Evolutionary conservation across 495 filamentous ascomycete genomes (phyloP).

Genomic region (Beverwykella pulmonaria): DNA sequence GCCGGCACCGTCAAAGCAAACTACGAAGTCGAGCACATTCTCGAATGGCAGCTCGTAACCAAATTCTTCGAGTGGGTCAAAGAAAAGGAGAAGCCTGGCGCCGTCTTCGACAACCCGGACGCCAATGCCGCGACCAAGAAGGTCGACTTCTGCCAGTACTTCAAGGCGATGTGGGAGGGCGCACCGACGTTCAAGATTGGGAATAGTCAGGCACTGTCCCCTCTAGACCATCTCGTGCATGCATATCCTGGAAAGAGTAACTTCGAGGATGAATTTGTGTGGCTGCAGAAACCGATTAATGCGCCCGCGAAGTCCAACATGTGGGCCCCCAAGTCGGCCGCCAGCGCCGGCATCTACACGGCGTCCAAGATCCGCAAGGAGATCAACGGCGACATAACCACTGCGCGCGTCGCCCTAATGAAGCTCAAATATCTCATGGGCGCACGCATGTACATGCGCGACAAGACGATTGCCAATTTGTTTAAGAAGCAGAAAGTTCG

Average conservation of each 20-base stretch:
- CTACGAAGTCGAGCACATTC: background rate
- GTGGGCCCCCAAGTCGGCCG: too few species aligned
- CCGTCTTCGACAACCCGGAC: background rate
- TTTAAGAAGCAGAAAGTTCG: too few species aligned
- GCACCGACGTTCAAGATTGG: background rate
- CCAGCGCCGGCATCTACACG: too few species aligned
- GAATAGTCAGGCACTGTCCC: background rate
- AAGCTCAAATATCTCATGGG: too few species aligned
- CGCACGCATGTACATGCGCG: too few species aligned
- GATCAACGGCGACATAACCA: too few species aligned
- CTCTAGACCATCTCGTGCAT: background rate
- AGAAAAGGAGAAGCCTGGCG: background rate
- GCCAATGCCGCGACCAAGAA: background rate
- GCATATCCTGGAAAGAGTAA: background rate
- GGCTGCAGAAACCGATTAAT: background rate
- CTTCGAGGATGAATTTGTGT: background rate
- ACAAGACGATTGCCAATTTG: too few species aligned
- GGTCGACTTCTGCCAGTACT: background rate
- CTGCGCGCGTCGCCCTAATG: too few species aligned
- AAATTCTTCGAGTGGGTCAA: background rate
- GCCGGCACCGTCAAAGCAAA: background rate
- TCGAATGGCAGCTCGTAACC: background rate
- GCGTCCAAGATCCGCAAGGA: too few species aligned
- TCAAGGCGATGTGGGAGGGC: background rate
- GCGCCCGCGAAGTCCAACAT: background rate